These are phyloP conservation scores for Fusarium coffeatum DNA, from an alignment of 2,329 filamentous ascomycete species.

Conservation along the genomic window DNA sequence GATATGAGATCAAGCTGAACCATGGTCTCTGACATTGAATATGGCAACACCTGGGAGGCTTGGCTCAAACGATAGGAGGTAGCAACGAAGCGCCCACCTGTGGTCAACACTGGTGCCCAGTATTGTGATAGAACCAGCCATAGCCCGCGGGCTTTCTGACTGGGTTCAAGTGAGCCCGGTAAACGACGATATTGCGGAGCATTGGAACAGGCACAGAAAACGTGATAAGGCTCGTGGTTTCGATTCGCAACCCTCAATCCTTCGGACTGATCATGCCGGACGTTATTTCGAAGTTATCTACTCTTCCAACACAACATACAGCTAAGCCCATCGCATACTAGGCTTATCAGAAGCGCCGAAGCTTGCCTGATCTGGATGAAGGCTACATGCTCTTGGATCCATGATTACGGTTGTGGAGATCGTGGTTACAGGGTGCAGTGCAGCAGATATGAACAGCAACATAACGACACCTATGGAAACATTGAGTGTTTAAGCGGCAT, in stretches of 20 bases:
- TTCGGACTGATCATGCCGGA: neutral
- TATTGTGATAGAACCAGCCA: neutral
- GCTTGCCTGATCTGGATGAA: slow-evolving; percentile 8
- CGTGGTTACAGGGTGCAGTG: slow-evolving; percentile 2
- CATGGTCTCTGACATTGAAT: neutral
- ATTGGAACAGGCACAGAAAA: slow-evolving; percentile 3
- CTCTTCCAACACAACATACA: neutral
- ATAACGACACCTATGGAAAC: neutral
- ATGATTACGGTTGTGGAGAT: slow-evolving; percentile 13
- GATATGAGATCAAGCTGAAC: neutral
- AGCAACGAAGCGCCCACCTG: slow-evolving; percentile 1
- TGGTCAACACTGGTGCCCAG: neutral
- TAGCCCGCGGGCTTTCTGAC: neutral
- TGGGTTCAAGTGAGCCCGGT: neutral
- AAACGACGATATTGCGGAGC: slow-evolving; percentile 6
- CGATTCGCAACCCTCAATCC: neutral
- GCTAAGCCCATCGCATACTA: neutral
- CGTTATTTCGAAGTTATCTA: neutral
- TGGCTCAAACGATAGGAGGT: slow-evolving; percentile 1
- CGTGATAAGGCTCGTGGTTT: slow-evolving; percentile 15
- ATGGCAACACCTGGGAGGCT: neutral
- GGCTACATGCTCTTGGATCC: slow-evolving; percentile 9
- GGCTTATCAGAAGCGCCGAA: slow-evolving; percentile 19
- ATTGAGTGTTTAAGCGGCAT: neutral
- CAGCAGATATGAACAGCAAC: slow-evolving; percentile 1